Evolutionary conservation across 805 yeast genomes (phyloP), one percentile per base, ranked within the genome.

Genomic region (Saccharomycopsis lassenensis): DNA sequence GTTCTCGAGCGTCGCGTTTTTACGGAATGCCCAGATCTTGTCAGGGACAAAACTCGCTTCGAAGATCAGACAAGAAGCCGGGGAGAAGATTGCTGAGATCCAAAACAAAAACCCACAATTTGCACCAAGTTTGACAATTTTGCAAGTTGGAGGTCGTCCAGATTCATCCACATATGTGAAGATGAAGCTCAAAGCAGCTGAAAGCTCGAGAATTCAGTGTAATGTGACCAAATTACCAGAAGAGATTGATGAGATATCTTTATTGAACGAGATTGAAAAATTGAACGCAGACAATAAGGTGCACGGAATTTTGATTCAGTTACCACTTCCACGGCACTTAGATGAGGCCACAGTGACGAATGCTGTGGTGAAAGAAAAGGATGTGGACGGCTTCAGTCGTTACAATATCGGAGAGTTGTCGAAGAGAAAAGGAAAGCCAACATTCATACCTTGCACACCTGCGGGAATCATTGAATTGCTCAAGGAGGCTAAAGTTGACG

Each of bases 321-420:
- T 89, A 46, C 98, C 98, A 3, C 63, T 89, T 39, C 98, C 97
- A 23, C 56, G 60, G 21, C 82, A 77, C 51, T 65, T 87, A 40
- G 73, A 82, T 54, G 97, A 89, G 62, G 74, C 79, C 31, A 57
- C 59, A 32, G 67, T 91, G 47, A 91, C 97, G 32, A 75, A 78
- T 51, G 68, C 86, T 1, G 96, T 89, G n/a, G 59, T 67, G 7
- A 71, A 82, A 11, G 74, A 69, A 29, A 89, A 89, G 61, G 98
- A 89, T 52, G 95, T 91, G 31, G 98, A 89, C 57, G 98, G 98
- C 2, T 91, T 89, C 52, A 91, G 87, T 29, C 75, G 86, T 38
- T 69, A 66, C 50, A 91, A 91, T 56, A 76, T 84, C 39, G 97
- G 96, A 42, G 96, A 89, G 54, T 68, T 89, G 41, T 73, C 87